These are phyloP conservation scores for Pyrenochaeta sp. DNA, from an alignment of 2,329 filamentous ascomycete species.

Conservation along the genomic window DNA sequence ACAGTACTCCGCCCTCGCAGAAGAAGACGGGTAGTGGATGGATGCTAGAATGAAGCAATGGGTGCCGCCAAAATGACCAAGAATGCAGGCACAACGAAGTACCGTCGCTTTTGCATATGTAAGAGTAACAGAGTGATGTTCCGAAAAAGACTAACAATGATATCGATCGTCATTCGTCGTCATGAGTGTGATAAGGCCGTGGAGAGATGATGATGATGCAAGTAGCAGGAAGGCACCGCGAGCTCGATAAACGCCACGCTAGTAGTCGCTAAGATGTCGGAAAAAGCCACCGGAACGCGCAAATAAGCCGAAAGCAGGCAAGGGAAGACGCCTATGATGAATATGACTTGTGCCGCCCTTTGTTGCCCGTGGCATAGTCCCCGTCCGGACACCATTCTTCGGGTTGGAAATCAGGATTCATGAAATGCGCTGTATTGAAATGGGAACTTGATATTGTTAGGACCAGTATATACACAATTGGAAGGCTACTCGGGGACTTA, in stretches of 20 bases:
- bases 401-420: conserved; percentile 62
- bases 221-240: conserved; percentile 35
- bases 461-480: not conserved
- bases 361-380: conserved; percentile 53
- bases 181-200: conserved; percentile 39
- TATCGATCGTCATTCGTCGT: conserved; percentile 45
- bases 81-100: conserved; percentile 19
- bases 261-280: conserved; percentile 47
- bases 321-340: conserved; percentile 36
- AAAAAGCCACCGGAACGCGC: conserved; percentile 37
- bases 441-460: conserved; percentile 53
- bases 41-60: conserved; percentile 29
- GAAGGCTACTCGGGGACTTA: conserved; percentile 34
- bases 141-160: conserved; percentile 47
- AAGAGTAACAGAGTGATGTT: conserved; percentile 34
- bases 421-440: conserved; percentile 62
- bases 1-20: conserved; percentile 31
- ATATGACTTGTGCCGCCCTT: conserved; percentile 49
- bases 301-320: conserved; percentile 23
- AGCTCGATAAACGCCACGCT: conserved; percentile 49
- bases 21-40: conserved; percentile 20
- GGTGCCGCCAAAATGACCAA: conserved; percentile 26
- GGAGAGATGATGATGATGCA: conserved; percentile 43
- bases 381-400: conserved; percentile 61
- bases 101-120: conserved; percentile 42